Base-by-base conservation (phyloP, 2,329 filamentous ascomycete genomes). In the Claviceps sp. region DNA sequence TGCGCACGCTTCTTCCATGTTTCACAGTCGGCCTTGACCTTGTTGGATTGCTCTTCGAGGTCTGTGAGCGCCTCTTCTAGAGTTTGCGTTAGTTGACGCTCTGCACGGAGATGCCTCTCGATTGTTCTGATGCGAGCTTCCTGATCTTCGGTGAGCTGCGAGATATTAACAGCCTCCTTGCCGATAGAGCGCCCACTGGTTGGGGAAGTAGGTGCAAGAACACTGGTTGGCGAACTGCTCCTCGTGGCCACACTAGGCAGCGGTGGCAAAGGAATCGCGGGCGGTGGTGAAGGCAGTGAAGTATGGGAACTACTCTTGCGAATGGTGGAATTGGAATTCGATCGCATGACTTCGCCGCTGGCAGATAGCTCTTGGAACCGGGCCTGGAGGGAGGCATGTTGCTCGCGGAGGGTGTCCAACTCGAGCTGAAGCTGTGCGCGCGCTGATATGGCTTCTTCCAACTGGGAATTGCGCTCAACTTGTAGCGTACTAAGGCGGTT, bases 61-160 rank as follows among this genome's bases (percentile, higher is more conserved):
- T 98, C 93, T 2, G 88, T 91, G 34, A 98, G 80, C 6, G 93
- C 93, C 69, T 97, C 91, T 67, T 98, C 93, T 40, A 98, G 78
- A 2, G 91, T 97, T 47, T 88, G 85, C 0, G 91, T 98, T 53
- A 98, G 82, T 67, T 97, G 91, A 66, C 95, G 95, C 74, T 98
- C 93, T 3, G 93, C 93, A 57, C 86, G 85, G 23, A 98, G 78
- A 64, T 97, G 89, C 73, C 96, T 97, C 74, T 98, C 91, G 56
- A 98, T 95, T 6, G 88, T 94, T 54, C 86, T 84, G 64, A 98
- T 94, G 56, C 90, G 89, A 44, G 88, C 86, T 65, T 98, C 93
- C 66, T 96, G 90, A 60, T 98, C 93, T 62, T 97, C 91, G 54
- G 91, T 81, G 57, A 95, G 78, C 61, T 96, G 90, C 48, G 83